Evolutionary conservation across 2,329 filamentous ascomycete species (phyloP), one percentile per base, ranked within the genome.

Genomic region (Didymella segeticola): DNA sequence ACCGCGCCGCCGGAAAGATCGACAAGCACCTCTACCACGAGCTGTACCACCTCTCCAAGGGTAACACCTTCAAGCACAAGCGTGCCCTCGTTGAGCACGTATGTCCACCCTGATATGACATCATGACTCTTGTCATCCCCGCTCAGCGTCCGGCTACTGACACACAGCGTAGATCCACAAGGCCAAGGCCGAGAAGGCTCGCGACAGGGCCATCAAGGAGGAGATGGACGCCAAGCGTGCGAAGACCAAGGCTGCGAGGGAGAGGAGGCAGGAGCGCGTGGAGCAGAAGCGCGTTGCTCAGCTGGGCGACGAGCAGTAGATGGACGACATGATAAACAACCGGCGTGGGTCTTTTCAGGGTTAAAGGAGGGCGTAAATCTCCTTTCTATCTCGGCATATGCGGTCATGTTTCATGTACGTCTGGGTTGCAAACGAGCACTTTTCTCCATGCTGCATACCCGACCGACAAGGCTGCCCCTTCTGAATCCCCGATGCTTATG

Each of bases 11-110:
- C 77, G 96, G 96, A 82, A 99, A 99, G 90, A 99, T 99, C 80
- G 95, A 99, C 86, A 99, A 99, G 89, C 95, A 99, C 87, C 92
- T 99, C 63, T 99, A 99, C 89, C 95, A 99, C 88, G 93, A 98
- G 86, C 91, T 99, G 72, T 99, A 99, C 88, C 95, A 97, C 83
- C 86, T 96, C 80, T 95, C 90, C 89, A 99, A 99, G 93, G 96
- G 95, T 96, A 99, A 99, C 89, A 93, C 95, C 81, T 99, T 99
- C 90, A 99, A 99, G 93, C 95, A 99, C 91, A 99, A 98, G 93
- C 90, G 95, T 83, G 95, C 93, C 78, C 89, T 99, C 75, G 92
- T 99, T 80, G 95, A 99, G 88, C 95, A 99, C 86, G 95, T 99
- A 96, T 78, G 95, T 91, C 49, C 51, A 53, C 53, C 59, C 68